Evolutionary conservation across 371 early-diverging fungal species (phyloP).

Genomic region (Basidiobolus meristosporus): DNA sequence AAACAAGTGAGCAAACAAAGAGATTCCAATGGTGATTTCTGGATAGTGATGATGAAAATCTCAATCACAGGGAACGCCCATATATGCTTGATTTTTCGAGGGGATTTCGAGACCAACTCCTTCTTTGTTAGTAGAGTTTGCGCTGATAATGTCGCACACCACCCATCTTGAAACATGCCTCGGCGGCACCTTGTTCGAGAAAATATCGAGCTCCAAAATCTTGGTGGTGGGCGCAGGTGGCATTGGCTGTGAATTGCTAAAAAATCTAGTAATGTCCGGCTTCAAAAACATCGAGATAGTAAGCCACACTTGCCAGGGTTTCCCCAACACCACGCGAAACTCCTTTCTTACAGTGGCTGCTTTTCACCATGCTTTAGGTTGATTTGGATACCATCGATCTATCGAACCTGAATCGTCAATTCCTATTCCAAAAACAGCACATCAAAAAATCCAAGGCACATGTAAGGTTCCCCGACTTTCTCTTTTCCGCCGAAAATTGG

Average conservation of each 20-base stretch:
- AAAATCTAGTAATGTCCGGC: constrained; percentile 81
- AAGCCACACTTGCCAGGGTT: constrained; percentile 3
- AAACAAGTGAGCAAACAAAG: no score
- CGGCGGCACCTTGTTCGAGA: background rate
- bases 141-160: background rate
- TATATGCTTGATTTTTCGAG: no score
- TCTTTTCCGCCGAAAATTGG: background rate
- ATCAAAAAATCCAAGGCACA: constrained; percentile 86
- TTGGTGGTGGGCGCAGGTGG: constrained; percentile 91
- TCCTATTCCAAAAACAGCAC: constrained; percentile 86
- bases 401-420: constrained; percentile 97
- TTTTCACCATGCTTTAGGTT: constrained; percentile 45
- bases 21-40: no score
- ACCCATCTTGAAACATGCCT: background rate
- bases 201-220: constrained; percentile 10
- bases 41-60: no score
- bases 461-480: constrained; percentile 9
- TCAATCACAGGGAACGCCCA: no score
- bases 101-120: no score
- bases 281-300: constrained; percentile 69
- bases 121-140: no score
- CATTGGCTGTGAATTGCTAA: constrained; percentile 96
- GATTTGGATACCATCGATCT: constrained; percentile 98
- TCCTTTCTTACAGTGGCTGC: background rate
- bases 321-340: background rate